Conservation (phyloP, 768 basidiomycete species). For the Hemileccinum rubropunctum region DNA sequence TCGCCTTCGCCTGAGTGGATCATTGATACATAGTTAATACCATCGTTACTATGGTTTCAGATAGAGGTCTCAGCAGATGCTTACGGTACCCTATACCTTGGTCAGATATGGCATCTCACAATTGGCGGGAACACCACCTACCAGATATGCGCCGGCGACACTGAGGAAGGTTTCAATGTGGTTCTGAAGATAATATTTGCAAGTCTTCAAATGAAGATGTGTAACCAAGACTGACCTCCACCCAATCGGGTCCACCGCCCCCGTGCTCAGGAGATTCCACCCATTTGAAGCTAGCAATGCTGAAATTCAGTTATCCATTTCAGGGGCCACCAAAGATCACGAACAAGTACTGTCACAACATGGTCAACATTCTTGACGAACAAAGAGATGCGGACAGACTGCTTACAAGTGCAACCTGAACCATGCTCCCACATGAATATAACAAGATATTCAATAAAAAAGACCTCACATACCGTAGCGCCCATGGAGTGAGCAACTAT, state of each 20-base stretch:
- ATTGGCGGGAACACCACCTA: slow-evolving; percentile 30
- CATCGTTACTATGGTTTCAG: not conserved
- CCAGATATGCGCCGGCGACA: slow-evolving; percentile 85
- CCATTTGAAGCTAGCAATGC: slow-evolving; percentile 78
- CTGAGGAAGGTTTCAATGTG: slow-evolving; percentile 85
- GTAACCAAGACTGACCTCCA: slow-evolving; percentile 56
- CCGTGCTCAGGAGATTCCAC: slow-evolving; percentile 86
- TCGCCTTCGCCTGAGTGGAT: slow-evolving; percentile 80
- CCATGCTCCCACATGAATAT: slow-evolving; percentile 38
- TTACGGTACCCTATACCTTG: slow-evolving; percentile 63
- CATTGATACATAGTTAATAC: not conserved
- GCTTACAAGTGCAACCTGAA: slow-evolving; percentile 46
- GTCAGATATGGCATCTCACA: not conserved
- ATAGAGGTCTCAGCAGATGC: slow-evolving; percentile 19
- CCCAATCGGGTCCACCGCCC: slow-evolving; percentile 83
- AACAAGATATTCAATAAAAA: not conserved
- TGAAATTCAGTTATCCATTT: slow-evolving; percentile 3
- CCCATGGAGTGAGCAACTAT: slow-evolving; percentile 89
- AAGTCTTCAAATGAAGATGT: not conserved
- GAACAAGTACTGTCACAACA: slow-evolving; percentile 73
- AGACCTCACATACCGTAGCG: slow-evolving; percentile 51
- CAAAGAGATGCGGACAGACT: not conserved
- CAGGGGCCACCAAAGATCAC: slow-evolving; percentile 25
- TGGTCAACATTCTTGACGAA: slow-evolving; percentile 3
- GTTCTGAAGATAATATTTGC: slow-evolving; percentile 40